Percentiles rank a stretch among this genome's conserved stretches.
phyloP scores from a whole-genome alignment of 73 alveolate species.

The Paramecium octaurelia region DNA sequence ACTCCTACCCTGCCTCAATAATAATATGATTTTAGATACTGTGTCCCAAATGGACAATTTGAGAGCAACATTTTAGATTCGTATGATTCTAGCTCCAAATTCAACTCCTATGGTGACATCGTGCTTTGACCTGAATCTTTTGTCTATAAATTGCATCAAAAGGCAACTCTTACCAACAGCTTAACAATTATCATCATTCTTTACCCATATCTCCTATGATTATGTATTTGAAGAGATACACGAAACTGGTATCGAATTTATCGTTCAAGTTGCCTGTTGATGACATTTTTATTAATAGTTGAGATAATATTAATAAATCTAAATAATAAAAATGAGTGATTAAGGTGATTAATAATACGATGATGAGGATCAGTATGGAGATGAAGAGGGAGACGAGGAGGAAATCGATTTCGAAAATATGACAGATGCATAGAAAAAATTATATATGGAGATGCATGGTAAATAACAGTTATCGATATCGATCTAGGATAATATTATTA shows the following conservation, averaged over 20 bases:
- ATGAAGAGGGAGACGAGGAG: conserved; percentile 31
- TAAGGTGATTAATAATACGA: neutral
- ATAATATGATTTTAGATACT: conserved; percentile 59
- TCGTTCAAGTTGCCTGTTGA: neutral
- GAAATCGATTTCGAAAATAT: conserved; percentile 53
- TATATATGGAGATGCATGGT: conserved; percentile 33
- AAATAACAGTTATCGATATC: neutral
- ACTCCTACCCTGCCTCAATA: conserved; percentile 81
- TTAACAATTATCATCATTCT: neutral
- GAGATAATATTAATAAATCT: neutral
- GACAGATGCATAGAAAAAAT: conserved; percentile 34
- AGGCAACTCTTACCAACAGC: conserved; percentile 94
- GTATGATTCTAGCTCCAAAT: conserved; percentile 89
- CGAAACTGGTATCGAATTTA: conserved; percentile 56
- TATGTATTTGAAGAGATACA: conserved; percentile 79
- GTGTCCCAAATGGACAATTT: conserved; percentile 96
- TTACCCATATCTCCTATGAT: conserved; percentile 87
- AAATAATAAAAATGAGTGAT: neutral
- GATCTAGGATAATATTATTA: neutral
- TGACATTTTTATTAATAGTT: neutral
- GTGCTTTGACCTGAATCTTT: conserved; percentile 84
- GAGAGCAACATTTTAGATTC: conserved; percentile 71
- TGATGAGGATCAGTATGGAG: neutral
- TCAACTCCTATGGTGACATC: conserved; percentile 96
- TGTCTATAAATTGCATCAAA: conserved; percentile 83